Base-by-base conservation (phyloP, 2,329 filamentous ascomycete species). In the Neoascochyta sp. region DNA sequence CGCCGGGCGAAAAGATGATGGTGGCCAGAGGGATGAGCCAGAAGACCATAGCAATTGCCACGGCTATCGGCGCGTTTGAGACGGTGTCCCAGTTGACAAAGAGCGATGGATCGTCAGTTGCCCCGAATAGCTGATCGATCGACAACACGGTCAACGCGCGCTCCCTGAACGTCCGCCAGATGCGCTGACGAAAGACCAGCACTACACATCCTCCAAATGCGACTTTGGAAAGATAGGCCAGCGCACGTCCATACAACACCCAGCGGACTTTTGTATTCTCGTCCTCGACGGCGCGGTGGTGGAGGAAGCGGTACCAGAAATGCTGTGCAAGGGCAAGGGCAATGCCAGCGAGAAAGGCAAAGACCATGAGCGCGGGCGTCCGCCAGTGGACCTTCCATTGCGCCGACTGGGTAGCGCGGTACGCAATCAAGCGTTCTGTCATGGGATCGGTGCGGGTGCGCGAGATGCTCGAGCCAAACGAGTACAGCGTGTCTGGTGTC, bases 311-410 rank as follows among this genome's bases (percentile, higher is more conserved):
- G 28, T 63, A 63, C 19, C 60, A 47, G 6, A 58, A 30, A 28
- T 63, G 60, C 26, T 63, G 60, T 4, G 41, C 46, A 7, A 61
- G 25, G 4, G 57, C 60, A 9, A 60, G 41, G 1, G 48, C 20
- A 9, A 61, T 34, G 3, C 58, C 60, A 24, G 50, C 32, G 9
- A 56, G 7, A 26, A 62, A 58, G 1, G 52, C 38, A 17, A 39
- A 29, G 2, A 41, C 34, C 42, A 62, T 58, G 11, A 51, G 30
- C 3, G 44, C 24, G 1, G 59, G 57, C 10, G 44, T 52, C 11
- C 59, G 60, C 65, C 64, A 70, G 34, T 63, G 54, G 13, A 60
- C 34, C 13, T 41, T 47, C 55, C 55, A 60, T 33, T 45, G 26
- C 11, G 52, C 42, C 26, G 52, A 52, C 30, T 59, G 47, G 1